These are phyloP conservation scores for Ramaria rubella DNA, from an alignment of 768 basidiomycete species.

Conservation along the genomic window DNA sequence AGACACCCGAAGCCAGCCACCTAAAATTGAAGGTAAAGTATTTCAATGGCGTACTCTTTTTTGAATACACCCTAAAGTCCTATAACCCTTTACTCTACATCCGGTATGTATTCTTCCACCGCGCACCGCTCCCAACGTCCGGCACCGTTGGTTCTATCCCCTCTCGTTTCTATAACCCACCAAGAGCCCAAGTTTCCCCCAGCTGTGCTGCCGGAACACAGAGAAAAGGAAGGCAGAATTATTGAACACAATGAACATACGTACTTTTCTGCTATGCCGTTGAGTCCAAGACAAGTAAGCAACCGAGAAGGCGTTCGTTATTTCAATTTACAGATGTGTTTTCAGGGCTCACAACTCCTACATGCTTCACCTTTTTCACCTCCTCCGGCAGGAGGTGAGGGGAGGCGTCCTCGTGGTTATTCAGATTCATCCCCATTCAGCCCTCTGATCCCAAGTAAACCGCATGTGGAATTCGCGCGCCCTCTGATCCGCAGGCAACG, in stretches of 20 bases:
- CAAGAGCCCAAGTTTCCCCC: background rate
- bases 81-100: too few species aligned
- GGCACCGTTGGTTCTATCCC: background rate
- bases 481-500: background rate
- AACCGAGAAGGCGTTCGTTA: background rate
- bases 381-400: background rate
- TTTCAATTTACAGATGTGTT: background rate
- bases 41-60: too few species aligned
- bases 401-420: background rate
- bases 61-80: too few species aligned
- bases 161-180: background rate
- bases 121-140: background rate
- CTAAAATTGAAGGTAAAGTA: too few species aligned
- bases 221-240: conserved; percentile 13
- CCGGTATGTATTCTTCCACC: too few species aligned
- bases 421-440: background rate
- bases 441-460: background rate
- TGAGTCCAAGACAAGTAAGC: background rate
- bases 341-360: background rate
- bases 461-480: background rate
- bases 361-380: background rate
- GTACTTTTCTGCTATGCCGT: background rate
- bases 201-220: background rate
- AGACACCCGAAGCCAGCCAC: too few species aligned
- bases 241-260: conserved; percentile 1